These are phyloP conservation scores for Coemansia reversa DNA, from an alignment of 192 early-diverging fungal genomes.

Conservation along the genomic window DNA sequence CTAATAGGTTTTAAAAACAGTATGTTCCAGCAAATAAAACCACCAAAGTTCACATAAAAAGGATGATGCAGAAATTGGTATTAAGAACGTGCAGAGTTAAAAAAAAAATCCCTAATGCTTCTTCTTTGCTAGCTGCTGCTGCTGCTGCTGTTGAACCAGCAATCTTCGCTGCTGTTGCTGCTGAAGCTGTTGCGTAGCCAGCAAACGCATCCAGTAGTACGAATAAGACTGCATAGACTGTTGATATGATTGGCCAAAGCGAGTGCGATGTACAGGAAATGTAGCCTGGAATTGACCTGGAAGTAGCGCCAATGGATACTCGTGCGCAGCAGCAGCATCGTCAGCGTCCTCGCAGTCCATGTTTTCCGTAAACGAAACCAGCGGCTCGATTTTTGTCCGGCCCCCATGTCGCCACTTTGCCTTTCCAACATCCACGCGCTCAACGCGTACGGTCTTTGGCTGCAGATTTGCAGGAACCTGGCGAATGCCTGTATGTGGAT, in stretches of 20 bases:
- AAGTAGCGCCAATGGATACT: conserved; percentile 46
- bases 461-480: conserved; percentile 43
- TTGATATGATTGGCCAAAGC: conserved; percentile 37
- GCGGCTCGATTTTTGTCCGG: conserved; percentile 13
- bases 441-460: conserved; percentile 26
- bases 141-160: conserved; percentile 9
- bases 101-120: background rate
- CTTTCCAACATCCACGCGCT: conserved; percentile 11
- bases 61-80: too few relatives aligned
- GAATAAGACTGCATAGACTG: conserved; percentile 36
- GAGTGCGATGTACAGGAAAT: conserved; percentile 41
- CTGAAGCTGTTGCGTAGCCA: conserved; percentile 14
- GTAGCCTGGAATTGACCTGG: conserved; percentile 47
- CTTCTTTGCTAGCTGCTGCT: conserved; percentile 4
- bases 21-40: too few relatives aligned
- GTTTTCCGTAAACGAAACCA: conserved; percentile 25
- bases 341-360: background rate
- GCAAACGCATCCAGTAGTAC: conserved; percentile 33
- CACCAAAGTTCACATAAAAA: too few relatives aligned
- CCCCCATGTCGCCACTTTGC: conserved; percentile 5
- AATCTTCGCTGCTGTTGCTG: conserved; percentile 35
- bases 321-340: conserved; percentile 7
- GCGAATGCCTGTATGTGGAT: conserved; percentile 51
- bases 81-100: too few relatives aligned
- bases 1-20: too few relatives aligned